Conservation (phyloP, 495 filamentous ascomycete species). For the Aspergillus homomorphus region DNA sequence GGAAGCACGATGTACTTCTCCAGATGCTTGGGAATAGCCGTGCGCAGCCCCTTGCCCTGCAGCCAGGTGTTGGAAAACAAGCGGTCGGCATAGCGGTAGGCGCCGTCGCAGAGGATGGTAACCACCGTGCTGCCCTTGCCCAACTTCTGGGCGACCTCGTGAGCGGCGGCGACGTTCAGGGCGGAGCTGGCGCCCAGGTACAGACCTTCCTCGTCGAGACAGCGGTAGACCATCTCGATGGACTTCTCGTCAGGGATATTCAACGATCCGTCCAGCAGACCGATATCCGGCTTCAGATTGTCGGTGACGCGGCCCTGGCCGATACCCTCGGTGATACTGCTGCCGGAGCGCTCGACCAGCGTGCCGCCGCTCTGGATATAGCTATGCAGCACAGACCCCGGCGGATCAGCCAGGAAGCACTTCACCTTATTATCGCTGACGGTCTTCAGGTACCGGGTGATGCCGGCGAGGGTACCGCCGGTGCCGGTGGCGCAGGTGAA, state of each 20-base stretch:
- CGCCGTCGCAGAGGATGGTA: conserved; percentile 90
- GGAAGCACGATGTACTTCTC: conserved; percentile 90
- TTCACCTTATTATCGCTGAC: conserved; percentile 78
- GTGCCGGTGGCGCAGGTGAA: conserved; percentile 97
- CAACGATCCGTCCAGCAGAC: conserved; percentile 80
- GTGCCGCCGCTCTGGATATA: conserved; percentile 86
- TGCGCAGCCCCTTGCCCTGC: conserved; percentile 74
- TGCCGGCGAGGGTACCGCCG: conserved; percentile 84
- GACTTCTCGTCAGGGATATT: conserved; percentile 87
- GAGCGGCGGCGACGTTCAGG: conserved; percentile 91
- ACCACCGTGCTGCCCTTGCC: conserved; percentile 90
- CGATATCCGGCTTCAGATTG: conserved; percentile 83
- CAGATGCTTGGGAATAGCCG: conserved; percentile 79
- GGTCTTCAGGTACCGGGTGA: conserved; percentile 86
- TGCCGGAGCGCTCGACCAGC: conserved; percentile 74
- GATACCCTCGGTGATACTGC: conserved; percentile 95
- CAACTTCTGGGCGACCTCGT: conserved; percentile 87
- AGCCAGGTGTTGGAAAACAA: conserved; percentile 91
- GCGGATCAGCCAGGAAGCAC: conserved; percentile 88
- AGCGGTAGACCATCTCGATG: conserved; percentile 97
- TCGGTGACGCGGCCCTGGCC: conserved; percentile 96
- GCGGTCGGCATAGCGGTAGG: conserved; percentile 92
- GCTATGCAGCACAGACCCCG: conserved; percentile 85
- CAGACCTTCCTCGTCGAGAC: conserved; percentile 92
- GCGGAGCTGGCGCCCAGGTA: conserved; percentile 93